Evolutionary conservation across 495 filamentous ascomycete species (phyloP).

Genomic region (Clavariopsis aquatica): DNA sequence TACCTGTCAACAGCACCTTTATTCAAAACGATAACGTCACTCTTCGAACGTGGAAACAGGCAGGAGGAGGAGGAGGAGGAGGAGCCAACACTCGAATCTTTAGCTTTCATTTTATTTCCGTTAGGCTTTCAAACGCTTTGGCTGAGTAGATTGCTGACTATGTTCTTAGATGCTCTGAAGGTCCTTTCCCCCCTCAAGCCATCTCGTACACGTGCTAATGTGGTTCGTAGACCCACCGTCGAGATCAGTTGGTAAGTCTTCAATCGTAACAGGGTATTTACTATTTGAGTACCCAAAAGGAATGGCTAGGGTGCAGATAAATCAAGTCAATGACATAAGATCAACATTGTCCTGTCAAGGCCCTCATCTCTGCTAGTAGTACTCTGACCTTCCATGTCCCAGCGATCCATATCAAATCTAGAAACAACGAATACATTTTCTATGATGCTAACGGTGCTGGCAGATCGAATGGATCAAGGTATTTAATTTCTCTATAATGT

Average conservation of each 20-base stretch:
- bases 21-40: too few species aligned
- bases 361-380: too few species aligned
- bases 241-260: conserved; percentile 75
- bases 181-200: conserved; percentile 41
- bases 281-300: too few species aligned
- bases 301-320: too few species aligned
- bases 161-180: conserved; percentile 74
- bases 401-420: too few species aligned
- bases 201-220: conserved; percentile 15
- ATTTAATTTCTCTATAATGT: conserved; percentile 3
- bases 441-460: conserved; percentile 6
- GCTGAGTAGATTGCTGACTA: conserved; percentile 16
- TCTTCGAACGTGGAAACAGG: too few species aligned
- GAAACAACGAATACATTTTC: not conserved
- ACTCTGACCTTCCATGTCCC: too few species aligned
- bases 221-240: conserved; percentile 65
- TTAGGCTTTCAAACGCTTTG: not conserved
- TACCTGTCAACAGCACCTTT: too few species aligned
- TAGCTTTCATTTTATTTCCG: not conserved
- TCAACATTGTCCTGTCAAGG: too few species aligned
- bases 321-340: too few species aligned
- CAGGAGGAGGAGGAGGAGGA: too few species aligned
- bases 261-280: too few species aligned
- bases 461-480: conserved; percentile 73
- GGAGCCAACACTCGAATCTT: not conserved